phyloP scores from a whole-genome alignment of 2,329 filamentous ascomycete species.

The Cercospora sp. region DNA sequence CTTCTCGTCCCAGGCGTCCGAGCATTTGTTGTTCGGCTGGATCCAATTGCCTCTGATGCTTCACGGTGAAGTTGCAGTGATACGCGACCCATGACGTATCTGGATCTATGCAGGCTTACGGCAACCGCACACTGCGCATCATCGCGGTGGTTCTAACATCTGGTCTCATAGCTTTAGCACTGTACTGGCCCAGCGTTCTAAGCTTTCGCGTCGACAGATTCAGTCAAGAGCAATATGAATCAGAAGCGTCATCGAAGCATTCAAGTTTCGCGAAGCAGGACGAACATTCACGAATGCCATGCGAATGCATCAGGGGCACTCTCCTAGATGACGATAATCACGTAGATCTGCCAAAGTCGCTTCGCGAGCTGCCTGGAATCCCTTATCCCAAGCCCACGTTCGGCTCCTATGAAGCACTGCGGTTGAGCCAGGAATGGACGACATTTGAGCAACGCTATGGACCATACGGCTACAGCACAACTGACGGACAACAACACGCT shows the following conservation, averaged over 20 bases:
- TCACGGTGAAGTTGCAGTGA: neutral
- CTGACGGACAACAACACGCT: neutral
- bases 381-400: constrained; percentile 12
- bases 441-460: constrained; percentile 49
- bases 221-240: neutral
- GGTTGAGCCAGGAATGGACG: constrained; percentile 60
- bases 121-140: neutral
- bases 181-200: neutral
- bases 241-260: neutral
- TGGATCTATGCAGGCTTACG: neutral
- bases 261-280: neutral
- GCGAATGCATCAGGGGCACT: neutral
- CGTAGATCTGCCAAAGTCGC: neutral
- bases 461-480: neutral
- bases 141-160: neutral
- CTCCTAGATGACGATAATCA: neutral
- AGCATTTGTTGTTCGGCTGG: neutral
- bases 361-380: neutral
- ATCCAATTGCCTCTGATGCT: neutral
- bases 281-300: neutral
- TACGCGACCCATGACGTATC: neutral
- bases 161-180: neutral
- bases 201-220: neutral
- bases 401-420: constrained; percentile 26
- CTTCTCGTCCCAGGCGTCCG: neutral